Evolutionary conservation across 371 early-diverging fungal species (phyloP), one percentile per base, ranked within the genome.

Genomic region (Apophysomyces trapeziformis): DNA sequence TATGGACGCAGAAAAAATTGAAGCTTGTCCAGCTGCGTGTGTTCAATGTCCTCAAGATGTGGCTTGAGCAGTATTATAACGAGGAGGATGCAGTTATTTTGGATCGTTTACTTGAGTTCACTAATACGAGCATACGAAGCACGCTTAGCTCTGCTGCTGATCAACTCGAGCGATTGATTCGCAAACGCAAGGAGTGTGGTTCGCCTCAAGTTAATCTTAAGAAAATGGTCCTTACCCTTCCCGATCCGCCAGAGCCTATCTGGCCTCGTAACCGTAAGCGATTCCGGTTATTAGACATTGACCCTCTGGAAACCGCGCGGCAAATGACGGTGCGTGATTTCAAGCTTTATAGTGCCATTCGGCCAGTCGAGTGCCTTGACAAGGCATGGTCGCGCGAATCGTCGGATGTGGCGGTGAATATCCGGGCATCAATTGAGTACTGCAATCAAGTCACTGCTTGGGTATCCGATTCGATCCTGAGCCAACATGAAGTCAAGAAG

Each of bases 311-410:
- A 73, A 75, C 96, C 60, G 98, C 97, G 0, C 85, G 99, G 14
- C 98, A 99, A 72, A 72, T 99, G 66, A 96, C 97, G 0, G 82
- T 99, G 60, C 89, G 95, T 69, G 95, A 96, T 71, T 90, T 88
- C 26, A 85, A 80, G 32, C 64, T 91, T 14, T 96, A 93, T 70
- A 87, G 85, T 73, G 82, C 87, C 47, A 93, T 98, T 59, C 82
- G 86, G 43, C 92, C 94, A 2, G 80, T 88, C 21, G 98, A 98
- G 72, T 92, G 94, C 68, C 75, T 98, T 54, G 87, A 60, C 41
- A 45, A 43, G 14, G 43, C 60, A 3, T 39, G 45, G 60, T 43
- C 60, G 21, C 44, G 43, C 18, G 60, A 43, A 18, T 32, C 70
- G 41, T 38, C 60, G 11, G 39, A 60, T 14, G 32, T 60, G 41